A percentile compares a stretch with the other conserved stretches of the same genome.
phyloP scores from a whole-genome alignment of 1,284 basidiomycete species.

The Papiliotrema nemorosa region DNA sequence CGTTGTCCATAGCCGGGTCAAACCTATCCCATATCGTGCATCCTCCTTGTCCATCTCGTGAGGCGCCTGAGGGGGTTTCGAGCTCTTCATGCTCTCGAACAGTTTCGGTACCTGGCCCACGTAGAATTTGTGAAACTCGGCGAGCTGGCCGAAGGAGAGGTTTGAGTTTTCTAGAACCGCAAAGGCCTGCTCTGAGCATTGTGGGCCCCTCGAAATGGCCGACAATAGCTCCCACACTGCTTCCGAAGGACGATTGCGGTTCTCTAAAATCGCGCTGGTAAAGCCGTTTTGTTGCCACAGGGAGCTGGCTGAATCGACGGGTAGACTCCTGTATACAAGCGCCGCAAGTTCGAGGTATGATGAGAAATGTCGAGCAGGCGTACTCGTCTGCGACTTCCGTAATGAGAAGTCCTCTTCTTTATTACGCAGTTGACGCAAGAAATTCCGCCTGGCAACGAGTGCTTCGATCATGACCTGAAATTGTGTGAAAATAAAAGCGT shows the following conservation, averaged over 20 bases:
- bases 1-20: slow-evolving; percentile 62
- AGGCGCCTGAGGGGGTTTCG: slow-evolving; percentile 19
- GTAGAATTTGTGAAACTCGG: slow-evolving; percentile 44
- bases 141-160: slow-evolving; percentile 28
- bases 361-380: slow-evolving; percentile 64
- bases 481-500: slow-evolving; percentile 57
- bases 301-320: slow-evolving; percentile 70
- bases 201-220: slow-evolving; percentile 77
- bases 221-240: slow-evolving; percentile 84
- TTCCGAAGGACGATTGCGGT: slow-evolving; percentile 66
- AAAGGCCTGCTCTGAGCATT: slow-evolving; percentile 58
- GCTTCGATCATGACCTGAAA: slow-evolving; percentile 70
- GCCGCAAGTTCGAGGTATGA: slow-evolving; percentile 79
- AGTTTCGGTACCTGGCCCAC: slow-evolving; percentile 39
- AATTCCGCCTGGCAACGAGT: slow-evolving; percentile 74
- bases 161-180: slow-evolving; percentile 41
- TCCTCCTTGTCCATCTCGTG: slow-evolving; percentile 30
- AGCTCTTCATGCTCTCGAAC: slow-evolving; percentile 35
- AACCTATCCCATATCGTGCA: slow-evolving; percentile 29
- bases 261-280: slow-evolving; percentile 78
- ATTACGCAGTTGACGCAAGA: slow-evolving; percentile 86
- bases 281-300: slow-evolving; percentile 79
- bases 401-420: slow-evolving; percentile 79
- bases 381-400: slow-evolving; percentile 32
- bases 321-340: slow-evolving; percentile 68